These are phyloP conservation scores for Vitis hybrid DNA, from an alignment of 177 flowering plant genomes.

Conservation along the genomic window DNA sequence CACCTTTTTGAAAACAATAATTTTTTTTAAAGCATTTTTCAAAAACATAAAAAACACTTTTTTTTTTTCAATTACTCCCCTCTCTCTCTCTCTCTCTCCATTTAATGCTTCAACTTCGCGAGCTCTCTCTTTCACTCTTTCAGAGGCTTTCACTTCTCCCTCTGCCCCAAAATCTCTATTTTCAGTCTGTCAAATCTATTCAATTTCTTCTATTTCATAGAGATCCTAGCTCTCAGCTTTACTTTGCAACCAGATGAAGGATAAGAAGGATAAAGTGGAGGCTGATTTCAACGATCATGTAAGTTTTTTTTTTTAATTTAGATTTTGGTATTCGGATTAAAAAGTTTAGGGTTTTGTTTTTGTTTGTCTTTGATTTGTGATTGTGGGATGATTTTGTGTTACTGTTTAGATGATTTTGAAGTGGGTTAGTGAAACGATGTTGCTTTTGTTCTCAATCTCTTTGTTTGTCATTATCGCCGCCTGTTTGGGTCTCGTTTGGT, in stretches of 20 bases:
- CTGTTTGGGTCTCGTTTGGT: too few species aligned
- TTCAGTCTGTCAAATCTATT: not conserved
- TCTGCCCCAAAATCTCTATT: conserved; percentile 10
- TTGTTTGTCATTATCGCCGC: too few species aligned
- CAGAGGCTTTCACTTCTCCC: conserved; percentile 7
- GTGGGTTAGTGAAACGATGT: not conserved
- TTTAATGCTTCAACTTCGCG: conserved; percentile 29
- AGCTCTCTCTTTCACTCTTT: not conserved
- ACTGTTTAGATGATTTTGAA: not conserved
- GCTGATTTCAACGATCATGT: not conserved
- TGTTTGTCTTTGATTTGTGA: not conserved
- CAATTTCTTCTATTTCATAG: not conserved
- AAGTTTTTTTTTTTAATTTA: not conserved
- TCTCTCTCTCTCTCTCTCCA: conserved; percentile 7
- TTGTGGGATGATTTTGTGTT: not conserved
- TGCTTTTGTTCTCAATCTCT: too few species aligned
- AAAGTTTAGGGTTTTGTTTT: conserved; percentile 3
- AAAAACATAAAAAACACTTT: conserved; percentile 4
- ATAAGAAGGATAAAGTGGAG: not conserved
- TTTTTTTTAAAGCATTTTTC: not conserved
- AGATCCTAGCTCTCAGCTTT: not conserved
- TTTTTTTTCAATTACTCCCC: not conserved
- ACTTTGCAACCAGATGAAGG: not conserved
- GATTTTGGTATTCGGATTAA: not conserved
- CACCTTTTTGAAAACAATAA: conserved; percentile 6